phyloP scores from a whole-genome alignment of 768 basidiomycete genomes.

The Gloeopeniophorella convolvens region DNA sequence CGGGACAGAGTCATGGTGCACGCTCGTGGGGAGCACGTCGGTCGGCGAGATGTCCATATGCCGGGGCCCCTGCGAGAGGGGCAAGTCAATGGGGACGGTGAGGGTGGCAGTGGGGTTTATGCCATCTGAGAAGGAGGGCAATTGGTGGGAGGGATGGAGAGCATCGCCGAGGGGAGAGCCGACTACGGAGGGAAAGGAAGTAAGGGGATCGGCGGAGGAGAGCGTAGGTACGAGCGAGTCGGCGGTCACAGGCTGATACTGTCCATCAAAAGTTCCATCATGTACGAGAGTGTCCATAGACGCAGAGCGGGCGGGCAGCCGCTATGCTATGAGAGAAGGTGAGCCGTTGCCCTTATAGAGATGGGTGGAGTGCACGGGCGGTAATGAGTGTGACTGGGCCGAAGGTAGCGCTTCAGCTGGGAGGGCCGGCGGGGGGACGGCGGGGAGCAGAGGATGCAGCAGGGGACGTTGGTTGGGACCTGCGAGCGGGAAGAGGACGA shows the following conservation, averaged over 20 bases:
- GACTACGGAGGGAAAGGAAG: slow-evolving; percentile 18
- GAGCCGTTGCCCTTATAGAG: slow-evolving; percentile 6
- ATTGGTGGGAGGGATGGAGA: slow-evolving; percentile 20
- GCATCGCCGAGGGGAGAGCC: slow-evolving; percentile 21
- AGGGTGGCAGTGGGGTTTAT: slow-evolving; percentile 21
- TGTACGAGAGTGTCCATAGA: slow-evolving; percentile 14
- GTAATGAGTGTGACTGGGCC: slow-evolving; percentile 5
- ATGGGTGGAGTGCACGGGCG: slow-evolving; percentile 10
- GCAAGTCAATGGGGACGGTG: slow-evolving; percentile 21
- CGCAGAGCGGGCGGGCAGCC: not conserved
- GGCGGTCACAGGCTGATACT: slow-evolving; percentile 8
- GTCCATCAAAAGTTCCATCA: slow-evolving; percentile 9
- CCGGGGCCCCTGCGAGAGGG: slow-evolving; percentile 22
- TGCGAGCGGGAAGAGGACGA: not conserved
- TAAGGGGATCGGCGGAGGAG: slow-evolving; percentile 7
- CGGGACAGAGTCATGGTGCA: slow-evolving; percentile 10
- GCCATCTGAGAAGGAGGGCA: slow-evolving; percentile 22
- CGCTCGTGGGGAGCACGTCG: slow-evolving; percentile 9
- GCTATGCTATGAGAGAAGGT: not conserved
- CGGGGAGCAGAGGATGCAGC: not conserved
- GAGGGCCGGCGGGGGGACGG: not conserved
- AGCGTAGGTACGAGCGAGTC: slow-evolving; percentile 7
- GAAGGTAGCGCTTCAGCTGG: slow-evolving; percentile 15
- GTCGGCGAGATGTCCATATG: slow-evolving; percentile 22
- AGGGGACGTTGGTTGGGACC: not conserved